phyloP scores from a whole-genome alignment of 176 grass and related monocot species.

The Pontederia paniculata region DNA sequence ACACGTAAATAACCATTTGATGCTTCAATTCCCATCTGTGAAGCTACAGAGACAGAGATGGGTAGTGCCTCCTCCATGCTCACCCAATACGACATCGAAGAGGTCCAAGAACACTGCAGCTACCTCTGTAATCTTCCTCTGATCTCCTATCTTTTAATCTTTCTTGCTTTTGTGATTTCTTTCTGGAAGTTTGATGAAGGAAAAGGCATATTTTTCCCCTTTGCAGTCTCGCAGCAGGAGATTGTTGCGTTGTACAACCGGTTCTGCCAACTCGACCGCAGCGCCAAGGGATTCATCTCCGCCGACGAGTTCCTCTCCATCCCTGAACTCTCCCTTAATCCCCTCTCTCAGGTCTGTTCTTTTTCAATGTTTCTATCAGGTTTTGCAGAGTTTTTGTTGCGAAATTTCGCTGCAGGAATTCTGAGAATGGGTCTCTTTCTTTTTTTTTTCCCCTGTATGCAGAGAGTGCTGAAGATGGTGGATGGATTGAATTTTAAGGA shows the following conservation, averaged over 20 bases:
- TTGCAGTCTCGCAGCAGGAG: slow-evolving; percentile 62
- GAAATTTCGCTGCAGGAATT: background rate
- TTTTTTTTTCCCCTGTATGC: no score
- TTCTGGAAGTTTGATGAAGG: no score
- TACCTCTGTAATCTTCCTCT: no score
- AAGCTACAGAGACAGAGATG: no score
- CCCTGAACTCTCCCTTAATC: slow-evolving; percentile 84
- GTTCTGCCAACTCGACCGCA: slow-evolving; percentile 91
- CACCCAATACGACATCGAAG: no score
- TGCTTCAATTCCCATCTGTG: no score
- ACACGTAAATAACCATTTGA: no score
- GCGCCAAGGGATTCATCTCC: slow-evolving; percentile 85
- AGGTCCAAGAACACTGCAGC: no score
- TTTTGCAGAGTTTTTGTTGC: no score
- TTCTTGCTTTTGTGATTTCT: no score
- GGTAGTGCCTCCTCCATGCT: no score
- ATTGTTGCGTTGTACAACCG: slow-evolving; percentile 57
- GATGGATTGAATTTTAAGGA: slow-evolving; percentile 77
- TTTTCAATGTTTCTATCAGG: background rate
- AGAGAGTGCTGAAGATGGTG: slow-evolving; percentile 75
- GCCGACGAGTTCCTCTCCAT: slow-evolving; percentile 92
- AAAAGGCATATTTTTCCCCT: background rate
- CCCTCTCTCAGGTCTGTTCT: slow-evolving; percentile 53
- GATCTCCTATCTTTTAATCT: no score
- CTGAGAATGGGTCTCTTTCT: background rate